Percentiles rank a stretch among this genome's conserved stretches.
Evolutionary conservation across 2,329 filamentous ascomycete genomes (phyloP).

Genomic region (Fusarium succisae): DNA sequence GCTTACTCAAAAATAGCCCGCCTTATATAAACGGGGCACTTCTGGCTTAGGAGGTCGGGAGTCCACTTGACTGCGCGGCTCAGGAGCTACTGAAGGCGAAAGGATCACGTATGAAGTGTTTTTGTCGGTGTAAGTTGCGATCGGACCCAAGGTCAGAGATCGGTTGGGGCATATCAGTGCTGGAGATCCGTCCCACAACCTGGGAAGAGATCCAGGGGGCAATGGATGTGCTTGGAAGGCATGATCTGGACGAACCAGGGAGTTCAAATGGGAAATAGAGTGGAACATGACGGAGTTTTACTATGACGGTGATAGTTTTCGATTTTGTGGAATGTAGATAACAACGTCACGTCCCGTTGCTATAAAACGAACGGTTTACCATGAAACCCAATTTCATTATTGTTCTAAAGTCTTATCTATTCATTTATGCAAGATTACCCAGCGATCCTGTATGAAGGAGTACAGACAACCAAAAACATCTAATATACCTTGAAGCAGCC

Average conservation of each 20-base stretch:
- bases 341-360: background rate
- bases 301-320: background rate
- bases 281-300: background rate
- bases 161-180: conserved; percentile 40
- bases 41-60: conserved; percentile 41
- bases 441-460: background rate
- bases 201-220: conserved; percentile 45
- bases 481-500: background rate
- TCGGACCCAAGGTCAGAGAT: conserved; percentile 29
- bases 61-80: conserved; percentile 39
- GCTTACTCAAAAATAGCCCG: conserved; percentile 67
- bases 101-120: conserved; percentile 42
- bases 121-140: conserved; percentile 45
- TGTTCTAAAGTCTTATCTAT: background rate
- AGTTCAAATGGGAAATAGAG: background rate
- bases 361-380: background rate
- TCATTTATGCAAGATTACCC: background rate
- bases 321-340: background rate
- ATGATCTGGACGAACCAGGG: conserved; percentile 40
- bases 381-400: background rate
- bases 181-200: conserved; percentile 39
- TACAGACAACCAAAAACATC: background rate
- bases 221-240: conserved; percentile 40
- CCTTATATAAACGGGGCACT: conserved; percentile 56
- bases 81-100: conserved; percentile 34